Base-by-base conservation (phyloP, 306 rosid species). In the Glycine soja region DNA sequence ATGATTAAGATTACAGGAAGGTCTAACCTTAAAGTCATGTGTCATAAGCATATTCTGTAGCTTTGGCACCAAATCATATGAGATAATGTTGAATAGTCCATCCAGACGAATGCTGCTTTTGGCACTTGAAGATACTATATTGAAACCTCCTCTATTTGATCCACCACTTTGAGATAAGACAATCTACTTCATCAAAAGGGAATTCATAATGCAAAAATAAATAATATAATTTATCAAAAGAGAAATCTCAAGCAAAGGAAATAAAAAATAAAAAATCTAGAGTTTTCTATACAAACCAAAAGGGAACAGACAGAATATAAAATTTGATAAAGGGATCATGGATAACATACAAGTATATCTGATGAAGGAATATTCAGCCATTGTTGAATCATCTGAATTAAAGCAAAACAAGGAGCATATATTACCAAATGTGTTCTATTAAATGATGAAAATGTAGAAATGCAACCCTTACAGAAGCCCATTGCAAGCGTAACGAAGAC, bases 21-120 rank as follows among this genome's bases (percentile, higher is more conserved):
- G 82, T 7, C 80, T 50, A 77, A 95, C 99, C 98, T 95, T 95
- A 81, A 95, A 93, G 57, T 93, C 93, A 16, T 88, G 90, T 63
- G 88, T 91, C 87, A 89, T 84, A 15, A 95, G 94, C 76, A 78
- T 78, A 79, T 86, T 85, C 80, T 90, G 95, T n/a, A 95, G 76
- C 89, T 95, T 95, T 63, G 94, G 92, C 77, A 95, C 97, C 75
- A 88, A 79, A 71, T 95, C 99, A 54, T 95, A 95, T 72, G 99
- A 95, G 86, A 95, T 91, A 59, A 95, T 90, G 82, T 95, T 95
- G 86, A 95, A 93, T 18, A 91, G 84, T 84, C 99, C 99, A 71
- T 91, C 97, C 80, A 95, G 92, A 76, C 78, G 88, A 84, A 93
- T 82, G 52, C 82, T 51, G 61, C 83, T 84, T 80, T 91, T 95